Evolutionary conservation across 257 asterid genomes (phyloP).

Genomic region (Echites panduratus): DNA sequence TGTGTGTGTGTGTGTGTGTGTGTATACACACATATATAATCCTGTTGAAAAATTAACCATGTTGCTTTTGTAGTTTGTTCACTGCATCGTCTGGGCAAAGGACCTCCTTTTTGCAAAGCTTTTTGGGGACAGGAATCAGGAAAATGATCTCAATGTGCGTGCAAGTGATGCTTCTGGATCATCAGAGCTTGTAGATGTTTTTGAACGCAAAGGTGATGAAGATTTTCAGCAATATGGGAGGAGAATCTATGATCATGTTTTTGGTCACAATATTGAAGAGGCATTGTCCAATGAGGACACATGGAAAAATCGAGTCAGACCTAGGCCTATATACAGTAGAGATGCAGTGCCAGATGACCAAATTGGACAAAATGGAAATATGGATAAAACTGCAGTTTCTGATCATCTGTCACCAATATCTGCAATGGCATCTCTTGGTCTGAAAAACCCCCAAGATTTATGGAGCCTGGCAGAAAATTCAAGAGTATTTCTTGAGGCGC

Average conservation of each 20-base stretch:
- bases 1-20: too few species aligned
- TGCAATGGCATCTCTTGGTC: slow-evolving; percentile 78
- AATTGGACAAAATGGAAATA: slow-evolving; percentile 64
- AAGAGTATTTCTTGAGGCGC: slow-evolving; percentile 72
- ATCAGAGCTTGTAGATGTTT: slow-evolving; percentile 59
- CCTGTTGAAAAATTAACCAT: background rate
- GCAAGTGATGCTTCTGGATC: slow-evolving; percentile 72
- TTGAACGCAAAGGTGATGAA: slow-evolving; percentile 58
- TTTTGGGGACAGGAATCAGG: slow-evolving; percentile 91
- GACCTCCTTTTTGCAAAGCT: slow-evolving; percentile 93
- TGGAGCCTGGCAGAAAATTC: slow-evolving; percentile 93
- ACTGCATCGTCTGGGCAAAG: slow-evolving; percentile 98
- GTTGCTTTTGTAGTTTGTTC: slow-evolving; percentile 73
- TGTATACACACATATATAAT: too few species aligned
- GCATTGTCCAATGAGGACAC: slow-evolving; percentile 91
- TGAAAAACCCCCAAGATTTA: slow-evolving; percentile 85
- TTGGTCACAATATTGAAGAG: slow-evolving; percentile 87
- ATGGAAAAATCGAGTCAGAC: slow-evolving; percentile 82
- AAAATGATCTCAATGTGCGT: slow-evolving; percentile 78
- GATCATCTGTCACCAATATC: slow-evolving; percentile 52
- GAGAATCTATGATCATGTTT: slow-evolving; percentile 91
- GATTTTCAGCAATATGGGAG: slow-evolving; percentile 69
- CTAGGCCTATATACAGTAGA: slow-evolving; percentile 71
- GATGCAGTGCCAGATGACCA: slow-evolving; percentile 48
- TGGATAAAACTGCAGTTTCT: slow-evolving; percentile 29